phyloP scores from a whole-genome alignment of 257 asterid species.

The Primulina eburnea region DNA sequence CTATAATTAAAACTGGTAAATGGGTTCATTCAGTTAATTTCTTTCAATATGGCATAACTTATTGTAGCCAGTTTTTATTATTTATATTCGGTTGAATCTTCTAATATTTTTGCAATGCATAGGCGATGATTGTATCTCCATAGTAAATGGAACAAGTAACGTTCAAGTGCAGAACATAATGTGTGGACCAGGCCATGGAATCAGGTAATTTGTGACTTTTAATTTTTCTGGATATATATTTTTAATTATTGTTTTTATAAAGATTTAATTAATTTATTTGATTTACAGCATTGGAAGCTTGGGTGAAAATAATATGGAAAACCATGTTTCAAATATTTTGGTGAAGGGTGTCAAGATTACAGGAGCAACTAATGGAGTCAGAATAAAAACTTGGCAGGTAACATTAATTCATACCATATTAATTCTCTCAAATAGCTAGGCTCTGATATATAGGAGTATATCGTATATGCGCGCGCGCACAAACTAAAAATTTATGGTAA shows the following conservation, averaged over 20 bases:
- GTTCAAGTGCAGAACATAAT: slow-evolving; percentile 48
- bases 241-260: neutral
- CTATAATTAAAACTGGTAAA: slow-evolving; percentile 48
- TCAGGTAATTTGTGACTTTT: slow-evolving; percentile 44
- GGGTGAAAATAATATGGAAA: slow-evolving; percentile 62
- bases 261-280: too few species aligned
- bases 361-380: slow-evolving; percentile 83
- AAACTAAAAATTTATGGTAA: neutral
- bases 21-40: neutral
- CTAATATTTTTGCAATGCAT: too few species aligned
- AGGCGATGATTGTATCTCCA: slow-evolving; percentile 95
- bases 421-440: too few species aligned
- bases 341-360: slow-evolving; percentile 54
- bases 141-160: slow-evolving; percentile 66
- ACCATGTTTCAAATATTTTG: slow-evolving; percentile 54
- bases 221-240: neutral
- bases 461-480: too few species aligned
- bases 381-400: slow-evolving; percentile 98
- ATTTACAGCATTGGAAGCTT: slow-evolving; percentile 84
- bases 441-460: too few species aligned
- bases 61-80: neutral
- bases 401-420: neutral
- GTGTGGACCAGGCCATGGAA: slow-evolving; percentile 99
- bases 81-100: slow-evolving; percentile 13
- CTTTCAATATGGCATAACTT: neutral